Evolutionary conservation across 768 basidiomycete genomes (phyloP).

Genomic region (Auriscalpium microsporum): DNA sequence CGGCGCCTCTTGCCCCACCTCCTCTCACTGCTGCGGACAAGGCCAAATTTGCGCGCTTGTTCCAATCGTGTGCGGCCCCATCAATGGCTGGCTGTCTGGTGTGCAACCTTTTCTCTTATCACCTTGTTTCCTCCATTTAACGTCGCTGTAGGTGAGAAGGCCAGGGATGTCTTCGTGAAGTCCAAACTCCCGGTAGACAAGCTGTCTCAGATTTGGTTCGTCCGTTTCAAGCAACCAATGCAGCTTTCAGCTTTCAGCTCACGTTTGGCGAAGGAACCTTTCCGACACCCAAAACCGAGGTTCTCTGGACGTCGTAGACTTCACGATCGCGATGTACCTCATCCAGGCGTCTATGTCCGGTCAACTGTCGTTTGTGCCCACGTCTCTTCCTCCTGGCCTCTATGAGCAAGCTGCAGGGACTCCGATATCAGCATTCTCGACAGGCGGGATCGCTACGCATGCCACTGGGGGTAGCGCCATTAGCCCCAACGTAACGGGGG

Average conservation of each 20-base stretch:
- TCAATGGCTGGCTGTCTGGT: constrained; percentile 76
- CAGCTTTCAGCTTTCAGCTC: neutral
- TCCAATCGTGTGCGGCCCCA: constrained; percentile 61
- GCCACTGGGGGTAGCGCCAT: constrained; percentile 51
- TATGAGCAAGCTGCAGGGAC: constrained; percentile 65
- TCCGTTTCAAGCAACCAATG: neutral
- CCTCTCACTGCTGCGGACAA: constrained; percentile 72
- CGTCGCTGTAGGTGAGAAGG: constrained; percentile 61
- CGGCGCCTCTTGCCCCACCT: constrained; percentile 42
- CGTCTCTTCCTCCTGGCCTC: constrained; percentile 68
- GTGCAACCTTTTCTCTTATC: constrained; percentile 16
- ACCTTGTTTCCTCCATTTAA: neutral
- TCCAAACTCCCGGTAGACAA: constrained; percentile 82
- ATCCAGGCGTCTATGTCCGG: constrained; percentile 89
- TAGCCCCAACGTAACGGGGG: constrained; percentile 42
- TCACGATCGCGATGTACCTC: constrained; percentile 93
- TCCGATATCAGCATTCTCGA: constrained; percentile 27
- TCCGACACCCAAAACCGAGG: constrained; percentile 95
- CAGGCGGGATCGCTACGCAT: constrained; percentile 35
- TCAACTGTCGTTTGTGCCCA: constrained; percentile 62
- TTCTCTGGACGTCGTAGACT: constrained; percentile 80
- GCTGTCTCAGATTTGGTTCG: constrained; percentile 88
- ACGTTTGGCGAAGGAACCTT: constrained; percentile 53
- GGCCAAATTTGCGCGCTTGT: constrained; percentile 75
- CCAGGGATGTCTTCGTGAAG: constrained; percentile 84